Evolutionary conservation across 1,284 basidiomycete genomes (phyloP), one percentile per base, ranked within the genome.

Genomic region (Puccinia novopanici): DNA sequence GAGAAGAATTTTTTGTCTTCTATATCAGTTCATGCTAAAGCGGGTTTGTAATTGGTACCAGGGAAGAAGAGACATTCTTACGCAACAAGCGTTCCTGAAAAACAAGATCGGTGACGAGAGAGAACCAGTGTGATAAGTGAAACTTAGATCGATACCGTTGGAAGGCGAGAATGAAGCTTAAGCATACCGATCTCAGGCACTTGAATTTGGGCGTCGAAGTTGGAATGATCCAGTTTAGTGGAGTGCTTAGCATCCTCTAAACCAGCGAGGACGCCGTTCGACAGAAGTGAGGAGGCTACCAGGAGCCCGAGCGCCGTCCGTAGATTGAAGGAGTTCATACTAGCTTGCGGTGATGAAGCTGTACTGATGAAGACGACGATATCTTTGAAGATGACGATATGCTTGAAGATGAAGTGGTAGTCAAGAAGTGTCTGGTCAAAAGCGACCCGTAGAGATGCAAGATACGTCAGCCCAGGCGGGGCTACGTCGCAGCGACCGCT

Each of bases 201-300:
- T 61, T 71, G 52, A 22, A 72, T 72, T 37, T 72, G 54, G 40
- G 55, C 37, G 72, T 79, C 77, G 24, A 79, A 79, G 67, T 79
- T 79, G 59, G 67, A 17, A 72, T 79, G 52, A 72, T 79, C 77
- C 22, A 79, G 77, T 27, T 71, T 79, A 15, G 67, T 72, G n/a
- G 77, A 79, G 55, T 72, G 68, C 19, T 71, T 71, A 17, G 68
- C 77, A 79, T 71, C 68, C 55, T 79, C 77, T 27, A 79, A 79
- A 27, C 77, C 77, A 63, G 68, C 77, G 30, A 72, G 40, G 15
- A 79, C 77, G 22, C 22, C 17, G 40, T 78, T 52, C 30, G 48
- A 71, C 22, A 50, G 30, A 54, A 71, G 48, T 34, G 48, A 71
- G 9, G 48, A 52, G 68, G 24, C 30, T 0, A 71, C 30, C 30